These are phyloP conservation scores for Musa balbisiana DNA, from an alignment of 202 grass and related monocot genomes.

Conservation along the genomic window DNA sequence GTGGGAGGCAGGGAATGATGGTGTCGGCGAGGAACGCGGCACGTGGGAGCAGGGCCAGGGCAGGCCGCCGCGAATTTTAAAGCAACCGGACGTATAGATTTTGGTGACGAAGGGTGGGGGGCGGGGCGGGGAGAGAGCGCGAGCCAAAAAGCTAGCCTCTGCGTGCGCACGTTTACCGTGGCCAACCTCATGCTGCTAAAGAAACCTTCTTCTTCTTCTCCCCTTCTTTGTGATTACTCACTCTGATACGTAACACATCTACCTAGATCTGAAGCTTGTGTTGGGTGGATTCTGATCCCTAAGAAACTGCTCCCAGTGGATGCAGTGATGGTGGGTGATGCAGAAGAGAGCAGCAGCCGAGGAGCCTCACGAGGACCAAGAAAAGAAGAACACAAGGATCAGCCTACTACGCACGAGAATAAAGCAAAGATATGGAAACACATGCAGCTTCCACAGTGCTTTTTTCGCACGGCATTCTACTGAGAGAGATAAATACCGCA, in stretches of 20 bases:
- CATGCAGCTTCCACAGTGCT: conserved; percentile 1
- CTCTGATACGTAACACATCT: too few species aligned
- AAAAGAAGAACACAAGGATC: not conserved
- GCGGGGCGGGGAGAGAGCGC: not conserved
- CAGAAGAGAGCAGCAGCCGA: not conserved
- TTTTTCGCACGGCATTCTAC: not conserved
- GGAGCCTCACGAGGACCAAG: conserved; percentile 6
- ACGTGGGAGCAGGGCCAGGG: conserved; percentile 5
- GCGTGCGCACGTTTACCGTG: conserved; percentile 14
- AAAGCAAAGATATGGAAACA: conserved; percentile 12
- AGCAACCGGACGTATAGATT: not conserved
- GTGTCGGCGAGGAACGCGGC: conserved; percentile 19
- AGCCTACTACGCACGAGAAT: conserved; percentile 12
- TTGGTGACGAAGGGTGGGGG: not conserved
- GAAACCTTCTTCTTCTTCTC: not conserved
- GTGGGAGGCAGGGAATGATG: conserved; percentile 16
- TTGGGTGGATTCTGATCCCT: too few species aligned
- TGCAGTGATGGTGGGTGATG: not conserved
- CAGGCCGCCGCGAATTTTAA: not conserved
- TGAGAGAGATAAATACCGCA: too few species aligned
- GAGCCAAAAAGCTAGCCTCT: not conserved
- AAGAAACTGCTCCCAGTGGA: too few species aligned
- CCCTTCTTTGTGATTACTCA: too few species aligned
- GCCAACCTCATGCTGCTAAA: not conserved
- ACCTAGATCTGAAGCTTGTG: too few species aligned